A percentile compares a stretch with the other conserved stretches of the same genome.
phyloP scores from a whole-genome alignment of 352 stramenopile species.

The Discostella stelligera region DNA sequence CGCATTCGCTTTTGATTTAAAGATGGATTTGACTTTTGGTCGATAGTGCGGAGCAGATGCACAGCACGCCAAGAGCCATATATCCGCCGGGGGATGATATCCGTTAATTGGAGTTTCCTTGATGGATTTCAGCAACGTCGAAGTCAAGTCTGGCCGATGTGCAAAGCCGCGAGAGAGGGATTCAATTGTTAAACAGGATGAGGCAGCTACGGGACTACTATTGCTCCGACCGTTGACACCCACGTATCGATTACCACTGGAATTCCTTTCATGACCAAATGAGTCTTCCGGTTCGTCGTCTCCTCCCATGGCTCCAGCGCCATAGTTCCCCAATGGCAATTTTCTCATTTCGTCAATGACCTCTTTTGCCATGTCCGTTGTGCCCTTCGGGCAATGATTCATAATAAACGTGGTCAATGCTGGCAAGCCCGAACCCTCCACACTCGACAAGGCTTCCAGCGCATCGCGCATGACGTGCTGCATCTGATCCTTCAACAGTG shows the following conservation, averaged over 20 bases:
- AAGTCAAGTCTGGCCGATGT: slow-evolving; percentile 52
- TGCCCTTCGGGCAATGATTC: slow-evolving; percentile 29
- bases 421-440: slow-evolving; percentile 49
- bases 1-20: slow-evolving; percentile 41
- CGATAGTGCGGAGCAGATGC: slow-evolving; percentile 55
- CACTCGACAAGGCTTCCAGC: slow-evolving; percentile 46
- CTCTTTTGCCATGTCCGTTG: slow-evolving; percentile 26
- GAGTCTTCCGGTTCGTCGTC: slow-evolving; percentile 14
- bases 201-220: slow-evolving; percentile 16
- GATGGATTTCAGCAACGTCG: slow-evolving; percentile 44
- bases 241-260: not conserved
- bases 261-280: not conserved
- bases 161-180: slow-evolving; percentile 56
- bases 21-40: slow-evolving; percentile 45
- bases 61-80: slow-evolving; percentile 64
- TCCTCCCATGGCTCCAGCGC: not conserved
- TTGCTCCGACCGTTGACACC: not conserved
- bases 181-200: slow-evolving; percentile 51
- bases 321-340: slow-evolving; percentile 34
- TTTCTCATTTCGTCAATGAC: slow-evolving; percentile 51
- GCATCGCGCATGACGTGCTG: slow-evolving; percentile 37
- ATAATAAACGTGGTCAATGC: slow-evolving; percentile 55
- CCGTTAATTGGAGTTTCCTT: slow-evolving; percentile 17
- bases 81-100: slow-evolving; percentile 44
- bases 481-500: slow-evolving; percentile 31